Base-by-base conservation (phyloP, 2,329 filamentous ascomycete genomes). In the Phaeoacremonium minimum region DNA sequence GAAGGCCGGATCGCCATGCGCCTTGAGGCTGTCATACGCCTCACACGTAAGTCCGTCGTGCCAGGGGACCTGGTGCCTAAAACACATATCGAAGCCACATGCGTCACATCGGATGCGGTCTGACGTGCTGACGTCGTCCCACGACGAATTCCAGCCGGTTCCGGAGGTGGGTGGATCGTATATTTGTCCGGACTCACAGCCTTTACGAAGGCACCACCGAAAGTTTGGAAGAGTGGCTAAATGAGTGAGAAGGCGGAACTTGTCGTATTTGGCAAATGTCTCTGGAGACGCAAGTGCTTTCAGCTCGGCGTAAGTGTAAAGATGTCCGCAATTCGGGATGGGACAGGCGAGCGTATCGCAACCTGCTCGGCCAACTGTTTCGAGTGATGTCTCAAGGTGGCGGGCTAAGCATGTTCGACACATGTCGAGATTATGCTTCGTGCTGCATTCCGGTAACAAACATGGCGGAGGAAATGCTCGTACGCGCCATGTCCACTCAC, bases 31-130 rank as follows among this genome's bases (percentile, higher is more conserved):
- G 22, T 47, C 37, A 32, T 45, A 44, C 15, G 48, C 44, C 15
- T 31, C 32, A 37, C 53, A 56, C 12, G 35, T 45, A 17, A 38
- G 36, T n/a, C 44, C 44, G 5, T 40, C n/a, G 38, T 56, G 53
- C 51, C 50, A 56, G 1, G 46, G 39, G 5, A 33, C 36, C 30
- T 52, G 45, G 41, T 53, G 51, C 2, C 28, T n/a, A 33, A 46
- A 53, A 39, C 53, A 56, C 49, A 52, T 55, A n/a, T 30, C 35
- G 13, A 48, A 50, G 17, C 22, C 17, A 37, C 56, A 50, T 34
- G 44, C 32, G 41, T 45, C 29, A 40, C 55, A 50, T 20, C 29
- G 13, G 38, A 58, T 41, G 18, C 33, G 28, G 32, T n/a, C 22
- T n/a, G 22, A 9, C 9, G 22, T 9, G 9, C 22, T n/a, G 22